These are phyloP conservation scores for Epicoccum sorghinum DNA, from an alignment of 2,329 filamentous ascomycete species.

Conservation along the genomic window DNA sequence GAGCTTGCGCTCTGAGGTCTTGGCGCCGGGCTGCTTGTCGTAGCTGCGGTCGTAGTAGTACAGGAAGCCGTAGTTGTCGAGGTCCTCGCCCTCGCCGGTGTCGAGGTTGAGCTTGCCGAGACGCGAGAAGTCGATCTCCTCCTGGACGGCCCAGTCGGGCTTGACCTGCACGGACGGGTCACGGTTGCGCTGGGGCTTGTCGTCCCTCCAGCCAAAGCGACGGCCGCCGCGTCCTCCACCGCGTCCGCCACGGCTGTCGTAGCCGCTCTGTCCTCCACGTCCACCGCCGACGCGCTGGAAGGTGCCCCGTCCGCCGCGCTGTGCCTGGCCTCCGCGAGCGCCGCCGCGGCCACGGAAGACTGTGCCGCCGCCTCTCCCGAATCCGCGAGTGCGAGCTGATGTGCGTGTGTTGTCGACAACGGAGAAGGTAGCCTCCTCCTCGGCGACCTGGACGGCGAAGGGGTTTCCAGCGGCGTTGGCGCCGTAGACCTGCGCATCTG, in stretches of 20 bases:
- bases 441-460: constrained; percentile 89
- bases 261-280: constrained; percentile 69
- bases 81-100: constrained; percentile 90
- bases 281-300: constrained; percentile 75
- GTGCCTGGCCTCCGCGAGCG: constrained; percentile 77
- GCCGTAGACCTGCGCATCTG: constrained; percentile 97
- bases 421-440: constrained; percentile 97
- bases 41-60: constrained; percentile 97
- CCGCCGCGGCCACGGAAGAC: constrained; percentile 82
- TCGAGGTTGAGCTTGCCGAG: constrained; percentile 95
- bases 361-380: constrained; percentile 83
- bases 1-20: constrained; percentile 85
- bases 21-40: constrained; percentile 87
- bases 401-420: constrained; percentile 95
- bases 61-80: constrained; percentile 95
- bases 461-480: constrained; percentile 76
- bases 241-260: constrained; percentile 72
- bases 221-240: constrained; percentile 76
- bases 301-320: constrained; percentile 72
- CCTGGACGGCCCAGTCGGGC: constrained; percentile 91
- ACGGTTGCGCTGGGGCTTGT: constrained; percentile 95
- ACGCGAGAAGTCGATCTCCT: constrained; percentile 98
- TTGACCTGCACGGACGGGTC: constrained; percentile 97
- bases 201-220: constrained; percentile 97
- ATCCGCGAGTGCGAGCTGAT: constrained; percentile 79